Conservation (phyloP, 208 protist genomes). For the Leishmania guyanensis region DNA sequence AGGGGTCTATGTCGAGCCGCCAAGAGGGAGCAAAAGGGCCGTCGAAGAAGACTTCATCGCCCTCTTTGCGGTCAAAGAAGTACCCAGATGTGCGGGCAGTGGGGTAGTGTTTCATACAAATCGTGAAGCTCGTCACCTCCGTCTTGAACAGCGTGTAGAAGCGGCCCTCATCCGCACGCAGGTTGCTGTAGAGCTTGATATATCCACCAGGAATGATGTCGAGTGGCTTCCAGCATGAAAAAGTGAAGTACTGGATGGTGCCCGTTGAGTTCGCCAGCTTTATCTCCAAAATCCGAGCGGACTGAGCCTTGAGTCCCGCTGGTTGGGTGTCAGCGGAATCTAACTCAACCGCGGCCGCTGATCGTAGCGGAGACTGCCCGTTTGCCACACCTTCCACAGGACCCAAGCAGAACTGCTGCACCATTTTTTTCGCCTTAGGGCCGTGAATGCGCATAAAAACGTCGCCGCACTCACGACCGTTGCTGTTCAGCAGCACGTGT, state of each 20-base stretch:
- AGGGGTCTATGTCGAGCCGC: conserved; percentile 40
- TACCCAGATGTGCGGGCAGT: conserved; percentile 44
- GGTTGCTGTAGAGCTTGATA: conserved; percentile 49
- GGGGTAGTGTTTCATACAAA: conserved; percentile 59
- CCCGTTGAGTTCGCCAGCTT: conserved; percentile 22
- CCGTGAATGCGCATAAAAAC: conserved; percentile 79
- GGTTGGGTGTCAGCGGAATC: not conserved
- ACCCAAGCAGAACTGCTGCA: conserved; percentile 51
- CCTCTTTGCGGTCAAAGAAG: conserved; percentile 44
- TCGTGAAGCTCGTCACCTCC: conserved; percentile 49
- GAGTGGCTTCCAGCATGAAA: conserved; percentile 42
- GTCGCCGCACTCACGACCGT: conserved; percentile 66
- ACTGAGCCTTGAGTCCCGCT: conserved; percentile 8
- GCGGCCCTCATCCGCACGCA: conserved; percentile 21
- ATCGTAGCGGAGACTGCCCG: conserved; percentile 23
- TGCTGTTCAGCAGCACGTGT: conserved; percentile 42
- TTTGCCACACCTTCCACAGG: conserved; percentile 15
- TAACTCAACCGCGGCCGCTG: not conserved
- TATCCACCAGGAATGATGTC: conserved; percentile 54
- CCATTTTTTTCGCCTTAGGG: conserved; percentile 34
- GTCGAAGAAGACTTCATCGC: conserved; percentile 51
- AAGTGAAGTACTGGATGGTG: conserved; percentile 44
- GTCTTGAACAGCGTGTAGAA: conserved; percentile 63
- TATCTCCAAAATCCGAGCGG: conserved; percentile 34
- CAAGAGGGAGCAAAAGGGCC: conserved; percentile 57